phyloP scores from a whole-genome alignment of 1,139 yeast genomes.

The Geotrichum klebahnii region DNA sequence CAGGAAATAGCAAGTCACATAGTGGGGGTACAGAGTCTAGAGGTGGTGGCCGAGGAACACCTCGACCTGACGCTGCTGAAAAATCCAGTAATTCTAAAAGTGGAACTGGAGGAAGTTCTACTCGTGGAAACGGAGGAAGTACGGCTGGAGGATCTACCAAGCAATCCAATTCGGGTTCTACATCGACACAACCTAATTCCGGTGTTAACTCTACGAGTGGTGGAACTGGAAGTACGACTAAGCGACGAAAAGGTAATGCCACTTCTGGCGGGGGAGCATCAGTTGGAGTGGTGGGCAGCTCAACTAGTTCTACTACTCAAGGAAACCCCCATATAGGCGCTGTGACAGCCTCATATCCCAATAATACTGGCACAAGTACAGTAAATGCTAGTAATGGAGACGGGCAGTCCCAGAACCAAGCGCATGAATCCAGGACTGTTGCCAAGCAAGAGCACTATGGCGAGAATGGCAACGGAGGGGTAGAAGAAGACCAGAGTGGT shows the following conservation, averaged over 20 bases:
- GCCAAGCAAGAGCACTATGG: slow-evolving; percentile 12
- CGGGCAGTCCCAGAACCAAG: background rate
- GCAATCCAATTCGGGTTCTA: slow-evolving; percentile 5
- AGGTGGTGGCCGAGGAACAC: slow-evolving; percentile 20
- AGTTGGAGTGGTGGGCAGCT: too few species aligned
- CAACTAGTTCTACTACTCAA: too few species aligned
- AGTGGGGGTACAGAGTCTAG: slow-evolving; percentile 22
- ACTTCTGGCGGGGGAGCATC: slow-evolving; percentile 11
- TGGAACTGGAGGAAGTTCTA: slow-evolving; percentile 5
- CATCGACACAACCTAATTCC: background rate
- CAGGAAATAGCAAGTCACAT: slow-evolving; percentile 12
- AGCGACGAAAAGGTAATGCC: slow-evolving; percentile 19
- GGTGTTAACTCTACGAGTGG: background rate
- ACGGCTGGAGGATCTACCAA: slow-evolving; percentile 7
- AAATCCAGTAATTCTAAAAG: slow-evolving; percentile 5
- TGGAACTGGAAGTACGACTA: slow-evolving; percentile 1
- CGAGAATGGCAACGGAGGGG: slow-evolving; percentile 1
- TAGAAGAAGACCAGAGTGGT: background rate
- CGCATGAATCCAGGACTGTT: background rate
- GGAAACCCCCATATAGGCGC: too few species aligned
- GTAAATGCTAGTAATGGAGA: too few species aligned
- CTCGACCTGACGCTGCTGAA: slow-evolving; percentile 21
- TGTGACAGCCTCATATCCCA: too few species aligned
- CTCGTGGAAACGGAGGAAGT: slow-evolving; percentile 19
- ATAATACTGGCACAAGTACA: too few species aligned